Percentiles rank a stretch among this genome's conserved stretches.
These are phyloP conservation scores for Pseudogymnoascus sp. DNA, from an alignment of 2,329 filamentous ascomycete genomes.

Conservation along the genomic window DNA sequence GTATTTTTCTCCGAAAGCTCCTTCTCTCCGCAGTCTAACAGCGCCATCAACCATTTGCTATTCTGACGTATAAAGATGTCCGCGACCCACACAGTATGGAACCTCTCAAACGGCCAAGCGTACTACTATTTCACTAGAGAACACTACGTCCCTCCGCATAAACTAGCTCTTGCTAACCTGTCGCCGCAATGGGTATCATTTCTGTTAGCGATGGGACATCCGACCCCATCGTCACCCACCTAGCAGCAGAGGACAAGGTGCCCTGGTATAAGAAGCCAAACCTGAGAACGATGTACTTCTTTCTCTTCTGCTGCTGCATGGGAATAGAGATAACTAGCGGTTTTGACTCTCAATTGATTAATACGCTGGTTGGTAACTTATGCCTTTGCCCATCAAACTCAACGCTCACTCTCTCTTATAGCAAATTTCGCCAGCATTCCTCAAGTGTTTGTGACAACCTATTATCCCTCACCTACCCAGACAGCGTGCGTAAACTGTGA, in stretches of 20 bases:
- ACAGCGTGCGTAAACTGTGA: background rate
- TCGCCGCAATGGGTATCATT: background rate
- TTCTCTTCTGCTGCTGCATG: slow-evolving; percentile 43
- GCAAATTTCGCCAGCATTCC: background rate
- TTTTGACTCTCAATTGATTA: slow-evolving; percentile 46
- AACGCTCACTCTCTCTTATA: background rate
- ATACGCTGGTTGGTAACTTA: slow-evolving; percentile 34
- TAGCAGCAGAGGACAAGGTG: slow-evolving; percentile 35
- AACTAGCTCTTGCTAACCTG: background rate
- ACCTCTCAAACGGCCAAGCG: background rate
- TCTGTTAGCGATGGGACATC: slow-evolving; percentile 13
- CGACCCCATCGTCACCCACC: slow-evolving; percentile 36
- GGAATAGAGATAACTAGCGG: slow-evolving; percentile 51
- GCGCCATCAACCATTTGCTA: background rate
- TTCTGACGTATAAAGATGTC: background rate
- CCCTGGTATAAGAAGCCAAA: slow-evolving; percentile 38
- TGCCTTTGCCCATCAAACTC: slow-evolving; percentile 16
- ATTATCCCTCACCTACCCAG: background rate
- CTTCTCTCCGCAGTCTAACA: background rate
- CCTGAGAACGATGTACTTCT: slow-evolving; percentile 34
- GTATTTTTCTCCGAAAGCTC: background rate
- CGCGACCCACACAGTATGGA: background rate
- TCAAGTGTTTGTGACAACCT: background rate
- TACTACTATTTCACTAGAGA: background rate
- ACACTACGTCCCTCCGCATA: background rate